These are phyloP conservation scores for Debaryomyces maramus DNA, from an alignment of 805 yeast genomes.

Conservation along the genomic window DNA sequence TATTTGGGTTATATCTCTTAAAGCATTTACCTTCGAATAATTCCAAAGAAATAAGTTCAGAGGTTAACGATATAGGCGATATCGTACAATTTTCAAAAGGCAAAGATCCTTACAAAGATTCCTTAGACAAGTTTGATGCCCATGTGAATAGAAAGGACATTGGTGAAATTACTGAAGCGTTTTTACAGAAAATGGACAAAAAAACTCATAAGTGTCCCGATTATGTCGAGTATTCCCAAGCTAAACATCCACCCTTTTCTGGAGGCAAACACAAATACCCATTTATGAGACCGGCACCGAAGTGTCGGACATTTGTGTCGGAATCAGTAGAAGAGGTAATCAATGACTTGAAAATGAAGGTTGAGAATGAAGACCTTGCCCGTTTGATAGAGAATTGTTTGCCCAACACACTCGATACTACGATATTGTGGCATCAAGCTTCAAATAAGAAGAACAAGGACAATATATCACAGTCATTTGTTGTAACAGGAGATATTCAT, in stretches of 20 bases:
- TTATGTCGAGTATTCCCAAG: conserved; percentile 59
- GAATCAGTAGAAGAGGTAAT: conserved; percentile 61
- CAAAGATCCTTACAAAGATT: not conserved
- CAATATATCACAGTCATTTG: conserved; percentile 57
- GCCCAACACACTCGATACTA: conserved; percentile 88
- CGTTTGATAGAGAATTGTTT: conserved; percentile 77
- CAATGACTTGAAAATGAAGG: conserved; percentile 46
- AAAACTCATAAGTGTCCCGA: conserved; percentile 49
- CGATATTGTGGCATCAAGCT: conserved; percentile 66
- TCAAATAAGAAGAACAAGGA: conserved; percentile 15
- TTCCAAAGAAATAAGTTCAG: not conserved
- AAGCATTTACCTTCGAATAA: not conserved
- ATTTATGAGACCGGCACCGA: conserved; percentile 69
- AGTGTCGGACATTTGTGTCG: conserved; percentile 74
- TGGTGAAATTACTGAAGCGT: conserved; percentile 13
- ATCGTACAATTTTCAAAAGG: conserved; percentile 1
- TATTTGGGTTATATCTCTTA: not conserved
- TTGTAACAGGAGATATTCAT: conserved; percentile 89
- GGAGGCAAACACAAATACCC: conserved; percentile 59
- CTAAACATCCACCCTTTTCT: conserved; percentile 56
- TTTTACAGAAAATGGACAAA: conserved; percentile 19
- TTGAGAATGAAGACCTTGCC: conserved; percentile 65
- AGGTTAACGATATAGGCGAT: conserved; percentile 4
- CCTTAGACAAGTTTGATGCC: not conserved
- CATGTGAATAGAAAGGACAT: not conserved